Base-by-base conservation (phyloP, 169 alveolate species). In the Gregarina niphandrodes region DNA sequence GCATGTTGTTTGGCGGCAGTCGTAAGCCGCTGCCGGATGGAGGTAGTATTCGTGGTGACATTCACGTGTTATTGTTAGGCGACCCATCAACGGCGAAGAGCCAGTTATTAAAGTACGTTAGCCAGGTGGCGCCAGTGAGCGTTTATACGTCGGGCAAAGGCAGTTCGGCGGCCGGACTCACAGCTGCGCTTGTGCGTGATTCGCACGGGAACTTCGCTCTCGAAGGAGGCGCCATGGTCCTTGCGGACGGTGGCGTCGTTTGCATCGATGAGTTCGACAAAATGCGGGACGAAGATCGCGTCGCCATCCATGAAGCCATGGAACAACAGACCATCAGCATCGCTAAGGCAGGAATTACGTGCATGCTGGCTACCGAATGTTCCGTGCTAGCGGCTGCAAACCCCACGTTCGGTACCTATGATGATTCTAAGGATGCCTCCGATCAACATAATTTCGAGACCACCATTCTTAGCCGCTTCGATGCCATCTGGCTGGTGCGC, bases 241-340 rank as follows among this genome's bases (percentile, higher is more conserved):
- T 90, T 28, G 98, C 98, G 1, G 98, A 82, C 63, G 60, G 68
- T 3, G 68, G 87, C 11, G 95, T 93, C 19, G 98, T 90, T 2
- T 93, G 99, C 55, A 89, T 93, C 20, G 99, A 93, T 62, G 99
- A 93, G 70, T 93, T 93, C 62, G 99, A 93, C 64, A 93, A 93
- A 69, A 93, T 90, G 98, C 69, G 96, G 45, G 81, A 91, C 22
- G 87, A 88, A 52, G 99, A 93, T 54, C 82, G 96, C 42, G 98
- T 91, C 1, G 98, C 99, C 45, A 93, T 93, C 48, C 99, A 93
- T 56, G 99, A 93, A 61, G 99, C 98, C 12, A 93, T 93, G 99
- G 99, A 93, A 60, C 96, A 93, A 67, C 93, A 87, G 62, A 93
- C 99, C 3, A 91, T 93, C 17, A 76, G 95, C 19, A 86, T 93